Percentiles rank a stretch among this genome's conserved stretches.
Evolutionary conservation across 345 rosid genomes (phyloP).

Genomic region (Salix koriyanagi): DNA sequence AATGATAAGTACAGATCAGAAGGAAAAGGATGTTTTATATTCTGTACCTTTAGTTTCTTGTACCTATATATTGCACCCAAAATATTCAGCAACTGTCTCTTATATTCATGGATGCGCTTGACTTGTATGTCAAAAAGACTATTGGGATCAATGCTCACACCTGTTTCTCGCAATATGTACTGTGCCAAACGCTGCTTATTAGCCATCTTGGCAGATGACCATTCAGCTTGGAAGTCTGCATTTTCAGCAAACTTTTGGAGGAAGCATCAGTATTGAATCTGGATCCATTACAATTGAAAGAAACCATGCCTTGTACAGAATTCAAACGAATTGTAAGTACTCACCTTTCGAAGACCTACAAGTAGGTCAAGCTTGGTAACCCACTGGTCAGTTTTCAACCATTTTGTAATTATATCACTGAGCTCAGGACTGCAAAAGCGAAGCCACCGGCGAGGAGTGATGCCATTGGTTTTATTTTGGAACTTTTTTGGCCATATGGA

Average conservation of each 20-base stretch:
- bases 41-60: constrained; percentile 87
- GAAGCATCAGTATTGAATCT: constrained; percentile 20
- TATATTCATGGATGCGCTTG: constrained; percentile 97
- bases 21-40: background rate
- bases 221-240: constrained; percentile 71
- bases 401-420: constrained; percentile 80
- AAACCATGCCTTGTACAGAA: constrained; percentile 2
- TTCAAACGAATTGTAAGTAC: constrained; percentile 1
- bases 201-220: constrained; percentile 93
- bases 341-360: constrained; percentile 73
- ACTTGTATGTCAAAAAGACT: constrained; percentile 94
- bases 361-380: constrained; percentile 81
- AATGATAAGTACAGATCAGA: background rate
- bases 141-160: constrained; percentile 69
- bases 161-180: constrained; percentile 68
- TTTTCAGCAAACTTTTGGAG: constrained; percentile 71
- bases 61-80: constrained; percentile 79
- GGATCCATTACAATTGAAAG: constrained; percentile 1
- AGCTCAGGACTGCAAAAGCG: constrained; percentile 95
- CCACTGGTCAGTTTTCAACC: constrained; percentile 91
- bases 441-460: constrained; percentile 97
- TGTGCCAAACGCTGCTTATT: constrained; percentile 73
- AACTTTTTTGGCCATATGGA: constrained; percentile 90
- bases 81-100: constrained; percentile 90
- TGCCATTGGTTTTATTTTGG: constrained; percentile 95